Evolutionary conservation across 1,284 basidiomycete species (phyloP), one percentile per base, ranked within the genome.

Genomic region (Rugosomyces carneus): DNA sequence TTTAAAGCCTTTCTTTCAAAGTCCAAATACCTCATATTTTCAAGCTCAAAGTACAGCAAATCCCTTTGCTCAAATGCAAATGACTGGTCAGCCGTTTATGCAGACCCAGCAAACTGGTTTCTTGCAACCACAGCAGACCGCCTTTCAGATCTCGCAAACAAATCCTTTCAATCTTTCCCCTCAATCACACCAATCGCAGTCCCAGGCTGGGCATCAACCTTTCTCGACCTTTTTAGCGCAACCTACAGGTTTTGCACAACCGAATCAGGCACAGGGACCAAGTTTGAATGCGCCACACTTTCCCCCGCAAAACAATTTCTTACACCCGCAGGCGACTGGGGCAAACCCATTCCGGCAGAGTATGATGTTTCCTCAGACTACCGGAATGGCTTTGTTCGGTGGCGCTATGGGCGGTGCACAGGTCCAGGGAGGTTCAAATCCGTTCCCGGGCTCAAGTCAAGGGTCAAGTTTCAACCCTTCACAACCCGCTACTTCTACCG

Each of bases 291-390:
- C 49, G 10, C 40, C 38, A 8, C 48, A 46, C 48, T 35, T 52
- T 58, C 41, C 46, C 50, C 67, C 66, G 41, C 60, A 56, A 37
- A 64, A 66, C 13, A 65, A 65, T 13, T 59, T 75, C 60, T 53
- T 76, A 40, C 75, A 72, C 51, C 69, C 75, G 27, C 78, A 80
- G 52, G 54, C 69, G 16, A 93, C 90, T 1, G 91, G 89, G 2
- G 71, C 76, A 34, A 89, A 89, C 58, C 81, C 83, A 0, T 88
- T 90, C 75, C 66, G 84, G 15, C 77, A 79, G 61, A 76, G 73
- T 53, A 72, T 72, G 65, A 52, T 89, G 47, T 68, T 83, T 49
- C 81, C 86, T 18, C 88, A 91, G 61, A 62, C 71, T 38, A 88
- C 84, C 0, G 84, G 82, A 2, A 76, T 75, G 73, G 58, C 70